These are phyloP conservation scores for Baorangia bicolor DNA, from an alignment of 768 basidiomycete species.

Conservation along the genomic window DNA sequence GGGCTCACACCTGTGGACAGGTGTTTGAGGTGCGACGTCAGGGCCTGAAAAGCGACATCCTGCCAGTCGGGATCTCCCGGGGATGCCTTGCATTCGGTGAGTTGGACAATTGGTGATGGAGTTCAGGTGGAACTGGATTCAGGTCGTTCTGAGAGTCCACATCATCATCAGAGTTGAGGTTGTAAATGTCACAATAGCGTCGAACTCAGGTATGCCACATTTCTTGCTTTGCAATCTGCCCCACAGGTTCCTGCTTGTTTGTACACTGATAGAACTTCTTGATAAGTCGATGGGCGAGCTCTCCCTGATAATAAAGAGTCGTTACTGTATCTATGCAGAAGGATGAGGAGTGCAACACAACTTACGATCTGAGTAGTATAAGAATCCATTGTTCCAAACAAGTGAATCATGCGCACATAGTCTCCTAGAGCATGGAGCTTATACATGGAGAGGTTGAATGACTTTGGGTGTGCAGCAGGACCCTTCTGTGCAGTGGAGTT, in stretches of 20 bases:
- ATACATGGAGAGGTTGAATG: conserved; percentile 34
- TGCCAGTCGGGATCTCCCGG: no score
- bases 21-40: no score
- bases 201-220: not conserved
- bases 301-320: conserved; percentile 25
- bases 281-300: conserved; percentile 32
- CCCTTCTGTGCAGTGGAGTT: not conserved
- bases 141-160: no score
- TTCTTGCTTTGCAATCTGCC: conserved; percentile 16
- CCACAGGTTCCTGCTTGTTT: conserved; percentile 16
- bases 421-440: conserved; percentile 40
- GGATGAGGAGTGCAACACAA: no score
- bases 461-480: not conserved
- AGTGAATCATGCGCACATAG: conserved; percentile 26
- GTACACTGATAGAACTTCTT: conserved; percentile 31
- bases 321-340: no score
- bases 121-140: not conserved
- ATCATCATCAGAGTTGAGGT: no score
- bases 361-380: conserved; percentile 36
- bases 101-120: not conserved
- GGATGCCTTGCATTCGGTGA: no score
- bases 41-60: no score
- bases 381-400: conserved; percentile 36
- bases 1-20: no score
- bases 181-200: not conserved